Conservation (phyloP, 345 rosid genomes). For the Orychophragmus violaceus region DNA sequence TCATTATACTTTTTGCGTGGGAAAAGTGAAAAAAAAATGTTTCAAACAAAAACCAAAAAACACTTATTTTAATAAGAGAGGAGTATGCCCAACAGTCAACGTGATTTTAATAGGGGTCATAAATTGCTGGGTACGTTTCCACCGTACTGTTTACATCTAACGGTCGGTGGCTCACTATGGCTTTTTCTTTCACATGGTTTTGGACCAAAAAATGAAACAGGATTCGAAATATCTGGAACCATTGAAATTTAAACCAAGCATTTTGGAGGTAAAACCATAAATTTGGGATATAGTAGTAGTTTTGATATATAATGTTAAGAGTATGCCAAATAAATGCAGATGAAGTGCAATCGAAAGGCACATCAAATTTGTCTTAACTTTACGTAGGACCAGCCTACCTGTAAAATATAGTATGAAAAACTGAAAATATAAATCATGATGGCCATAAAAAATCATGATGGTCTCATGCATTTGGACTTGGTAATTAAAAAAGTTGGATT, state of each 20-base stretch:
- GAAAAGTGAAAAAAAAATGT: too few relatives aligned
- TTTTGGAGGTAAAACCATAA: neutral
- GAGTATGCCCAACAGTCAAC: neutral
- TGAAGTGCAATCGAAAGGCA: neutral
- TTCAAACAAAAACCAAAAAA: too few relatives aligned
- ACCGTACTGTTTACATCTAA: neutral
- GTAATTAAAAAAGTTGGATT: too few relatives aligned
- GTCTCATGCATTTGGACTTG: too few relatives aligned
- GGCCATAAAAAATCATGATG: too few relatives aligned
- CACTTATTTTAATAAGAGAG: too few relatives aligned
- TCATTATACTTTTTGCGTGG: too few relatives aligned
- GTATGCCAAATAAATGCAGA: neutral
- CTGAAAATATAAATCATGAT: too few relatives aligned
- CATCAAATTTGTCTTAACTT: neutral
- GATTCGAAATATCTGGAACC: neutral
- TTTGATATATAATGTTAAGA: neutral
- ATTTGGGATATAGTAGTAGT: neutral
- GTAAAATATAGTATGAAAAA: neutral
- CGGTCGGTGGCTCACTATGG: neutral
- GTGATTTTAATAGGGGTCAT: neutral
- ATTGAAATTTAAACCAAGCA: neutral
- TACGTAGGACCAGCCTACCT: too few relatives aligned
- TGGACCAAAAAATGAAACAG: too few relatives aligned
- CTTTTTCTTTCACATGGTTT: neutral
- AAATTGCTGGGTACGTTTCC: neutral